Base-by-base conservation (phyloP, 2,329 filamentous ascomycete genomes). In the Venturiaceae sp. region DNA sequence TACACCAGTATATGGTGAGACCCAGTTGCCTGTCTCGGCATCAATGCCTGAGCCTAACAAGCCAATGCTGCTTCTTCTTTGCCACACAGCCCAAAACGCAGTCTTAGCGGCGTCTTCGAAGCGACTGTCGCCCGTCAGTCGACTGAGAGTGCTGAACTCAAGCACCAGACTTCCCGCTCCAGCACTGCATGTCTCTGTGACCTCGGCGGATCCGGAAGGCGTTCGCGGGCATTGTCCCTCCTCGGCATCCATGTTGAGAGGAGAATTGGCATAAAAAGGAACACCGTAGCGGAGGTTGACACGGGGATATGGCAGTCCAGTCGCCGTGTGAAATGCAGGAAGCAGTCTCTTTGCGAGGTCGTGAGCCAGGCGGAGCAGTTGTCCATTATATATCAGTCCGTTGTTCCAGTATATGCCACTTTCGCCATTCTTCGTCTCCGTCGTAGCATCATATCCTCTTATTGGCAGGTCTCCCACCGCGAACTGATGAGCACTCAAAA, bases 1-100 rank as follows among this genome's bases (percentile, higher is more conserved):
- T 50, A 50, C 44, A 32, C 94, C 92, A n/a, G 92, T 86, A 69
- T 90, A 92, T 1, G 88, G 82, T 8, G 87, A 87, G 34, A 94
- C 86, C 94, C 94, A 99, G 64, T 87, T 80, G 0, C 92, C 94
- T 30, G 84, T 87, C 68, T 97, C 92, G 1, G 91, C 90, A 73
- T 96, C 92, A 61, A 99, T 91, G 2, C 92, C 92, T 59, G 90
- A 88, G 7, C 92, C 94, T 62, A 99, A 86, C 26, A 99, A 78
- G 3, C 90, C 90, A 65, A 96, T 90, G 41, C 85, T 82, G 69
- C 90, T 96, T 63, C 92, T 83, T 58, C 89, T 81, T 46, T 86
- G 79, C 94, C 94, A 99, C n/a, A 99, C 90, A 26, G 92, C 88
- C 91, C 92, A 96, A 67, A 99, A 99, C 0, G 94, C 92, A 59